Base-by-base conservation (phyloP, 2,329 filamentous ascomycete genomes). In the Penicillium janthinellum region DNA sequence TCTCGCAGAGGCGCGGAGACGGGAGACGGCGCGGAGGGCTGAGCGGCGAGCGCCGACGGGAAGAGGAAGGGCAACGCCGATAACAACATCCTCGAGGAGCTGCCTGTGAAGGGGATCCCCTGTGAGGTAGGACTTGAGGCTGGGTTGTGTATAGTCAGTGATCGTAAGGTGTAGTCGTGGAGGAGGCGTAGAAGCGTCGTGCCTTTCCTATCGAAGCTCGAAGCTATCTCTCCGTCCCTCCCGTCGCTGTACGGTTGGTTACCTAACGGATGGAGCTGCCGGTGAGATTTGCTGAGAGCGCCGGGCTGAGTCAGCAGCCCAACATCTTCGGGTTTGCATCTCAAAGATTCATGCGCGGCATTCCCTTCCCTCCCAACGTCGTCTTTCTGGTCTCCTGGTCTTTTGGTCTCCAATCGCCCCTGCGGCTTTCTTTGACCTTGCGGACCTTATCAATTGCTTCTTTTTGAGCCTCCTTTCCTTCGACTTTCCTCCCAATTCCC, bases 1-100 rank as follows among this genome's bases (percentile, higher is more conserved):
- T 92, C 85, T 70, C 94, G 88, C 77, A 98, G 86, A 48, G 92
- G 93, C 57, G 90, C 92, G 58, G 87, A 84, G 60, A 94, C 84
- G 7, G 95, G 91, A 42, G 84, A 78, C n/a, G 88, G 88, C 55
- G 94, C 91, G 58, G 86, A 87, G 10, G 94, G 94, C 76, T 99
- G 95, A 60, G 88, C 83, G 62, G 84, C 84, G 60, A 76, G 67
- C 51, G 56, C 67, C 67, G 41, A 74, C 67, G 64, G 70, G 57
- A 62, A 71, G 63, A 61, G 64, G 59, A 57, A 65, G 57, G 56
- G 66, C 58, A 61, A 64, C 51, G 60, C 65, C 53, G 55, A 67
- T 51, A 54, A 64, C 49, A 62, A 63, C 58, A 64, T 55, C n/a
- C 17, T 54, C 37, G 17, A 35, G 2, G 35, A n/a, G n/a, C 54